These are phyloP conservation scores for Alternaria panax DNA, from an alignment of 2,329 filamentous ascomycete genomes.

Conservation along the genomic window DNA sequence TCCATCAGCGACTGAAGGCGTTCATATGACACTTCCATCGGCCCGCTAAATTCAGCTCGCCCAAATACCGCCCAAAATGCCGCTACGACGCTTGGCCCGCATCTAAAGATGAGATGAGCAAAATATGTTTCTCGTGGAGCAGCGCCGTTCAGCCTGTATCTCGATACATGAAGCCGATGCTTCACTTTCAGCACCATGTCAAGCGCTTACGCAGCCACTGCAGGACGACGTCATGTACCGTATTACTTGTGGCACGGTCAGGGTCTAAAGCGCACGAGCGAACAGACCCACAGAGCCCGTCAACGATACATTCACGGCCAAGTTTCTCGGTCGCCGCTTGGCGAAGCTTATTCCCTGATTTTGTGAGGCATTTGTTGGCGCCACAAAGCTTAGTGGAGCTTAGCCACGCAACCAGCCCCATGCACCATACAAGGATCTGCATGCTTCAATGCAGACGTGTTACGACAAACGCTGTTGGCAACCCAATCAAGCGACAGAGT, in stretches of 20 bases:
- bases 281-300: constrained; percentile 1
- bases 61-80: neutral
- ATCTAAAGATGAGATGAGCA: neutral
- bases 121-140: neutral
- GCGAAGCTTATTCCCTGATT: constrained; percentile 34
- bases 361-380: constrained; percentile 34
- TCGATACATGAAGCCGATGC: neutral
- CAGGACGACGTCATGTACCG: constrained; percentile 20
- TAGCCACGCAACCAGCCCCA: constrained; percentile 21
- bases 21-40: neutral
- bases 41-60: neutral
- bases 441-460: constrained; percentile 16
- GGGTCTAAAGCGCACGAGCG: neutral
- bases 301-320: constrained; percentile 31
- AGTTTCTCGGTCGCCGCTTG: constrained; percentile 32
- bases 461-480: constrained; percentile 1
- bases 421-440: constrained; percentile 16
- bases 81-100: neutral
- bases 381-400: constrained; percentile 39
- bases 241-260: constrained; percentile 21
- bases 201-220: constrained; percentile 23
- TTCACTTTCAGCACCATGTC: neutral
- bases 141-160: neutral
- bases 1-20: neutral
- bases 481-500: constrained; percentile 11